Percentiles rank a stretch among this genome's conserved stretches.
These are phyloP conservation scores for Westerdykella sp. DNA, from an alignment of 2,329 filamentous ascomycete genomes.

Conservation along the genomic window DNA sequence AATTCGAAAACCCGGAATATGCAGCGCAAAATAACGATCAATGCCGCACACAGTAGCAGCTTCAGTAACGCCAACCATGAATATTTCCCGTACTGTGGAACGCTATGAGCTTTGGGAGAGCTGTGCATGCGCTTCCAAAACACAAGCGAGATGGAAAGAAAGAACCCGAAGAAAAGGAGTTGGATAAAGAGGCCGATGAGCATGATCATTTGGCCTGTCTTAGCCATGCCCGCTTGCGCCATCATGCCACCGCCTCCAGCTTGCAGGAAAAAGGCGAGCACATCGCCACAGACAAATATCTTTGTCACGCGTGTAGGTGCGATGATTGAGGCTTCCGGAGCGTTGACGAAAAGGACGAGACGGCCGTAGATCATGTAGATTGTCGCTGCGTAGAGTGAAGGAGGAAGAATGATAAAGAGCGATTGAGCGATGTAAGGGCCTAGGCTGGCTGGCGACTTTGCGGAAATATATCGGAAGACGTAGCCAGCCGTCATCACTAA, in stretches of 20 bases:
- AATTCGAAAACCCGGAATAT: conserved; percentile 48
- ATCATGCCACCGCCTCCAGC: conserved; percentile 27
- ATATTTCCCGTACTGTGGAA: conserved; percentile 29
- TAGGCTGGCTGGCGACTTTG: conserved; percentile 8
- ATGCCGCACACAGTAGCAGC: conserved; percentile 40
- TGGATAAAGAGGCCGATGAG: conserved; percentile 20
- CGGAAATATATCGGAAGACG: conserved; percentile 13
- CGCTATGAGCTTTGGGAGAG: conserved; percentile 4
- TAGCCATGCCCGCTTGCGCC: conserved; percentile 10
- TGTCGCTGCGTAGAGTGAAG: conserved; percentile 41
- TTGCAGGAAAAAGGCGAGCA: conserved; percentile 48
- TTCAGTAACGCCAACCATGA: conserved; percentile 34
- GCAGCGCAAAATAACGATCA: conserved; percentile 45
- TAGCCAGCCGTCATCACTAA: conserved; percentile 21
- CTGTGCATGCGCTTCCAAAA: conserved; percentile 16
- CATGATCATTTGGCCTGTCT: conserved; percentile 18
- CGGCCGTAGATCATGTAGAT: conserved; percentile 42
- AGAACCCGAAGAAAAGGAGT: conserved; percentile 19
- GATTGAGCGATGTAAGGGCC: conserved; percentile 35
- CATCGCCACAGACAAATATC: conserved; percentile 50
- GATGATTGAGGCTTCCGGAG: conserved; percentile 39
- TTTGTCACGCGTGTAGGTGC: conserved; percentile 43
- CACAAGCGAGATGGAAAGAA: conserved; percentile 10
- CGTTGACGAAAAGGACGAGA: conserved; percentile 36
- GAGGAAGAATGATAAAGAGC: conserved; percentile 38